A percentile compares a stretch with the other conserved stretches of the same genome.
These are phyloP conservation scores for Plasmodium knowlesi DNA, from an alignment of 169 alveolate genomes.

Conservation along the genomic window DNA sequence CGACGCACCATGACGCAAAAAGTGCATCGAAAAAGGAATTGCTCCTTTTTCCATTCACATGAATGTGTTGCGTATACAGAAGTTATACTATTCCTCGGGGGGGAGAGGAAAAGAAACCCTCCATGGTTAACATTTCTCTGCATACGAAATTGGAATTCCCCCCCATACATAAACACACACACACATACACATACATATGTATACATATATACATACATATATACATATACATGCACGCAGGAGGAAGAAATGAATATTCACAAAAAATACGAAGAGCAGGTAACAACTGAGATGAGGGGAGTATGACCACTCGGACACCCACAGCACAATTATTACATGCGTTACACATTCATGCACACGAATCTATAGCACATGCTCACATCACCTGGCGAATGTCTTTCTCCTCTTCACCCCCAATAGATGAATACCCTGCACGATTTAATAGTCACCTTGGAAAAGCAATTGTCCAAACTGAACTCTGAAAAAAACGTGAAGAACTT, in stretches of 20 bases:
- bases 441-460: constrained; percentile 66
- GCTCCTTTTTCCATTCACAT: background rate
- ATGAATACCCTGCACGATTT: constrained; percentile 69
- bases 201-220: no score
- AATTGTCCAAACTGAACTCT: constrained; percentile 34
- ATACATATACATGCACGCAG: background rate
- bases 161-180: background rate
- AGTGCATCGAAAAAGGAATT: background rate
- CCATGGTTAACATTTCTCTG: background rate
- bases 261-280: constrained; percentile 73
- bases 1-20: background rate
- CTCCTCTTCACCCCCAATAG: background rate
- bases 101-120: no score
- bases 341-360: background rate
- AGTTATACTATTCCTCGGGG: background rate
- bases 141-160: background rate
- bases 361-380: background rate
- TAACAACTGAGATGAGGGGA: constrained; percentile 9
- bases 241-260: constrained; percentile 71
- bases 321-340: background rate
- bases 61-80: background rate
- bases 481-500: constrained; percentile 51
- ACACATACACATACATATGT: no score
- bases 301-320: background rate
- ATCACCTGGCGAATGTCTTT: background rate